Percentiles rank a stretch among this genome's conserved stretches.
Evolutionary conservation across 495 filamentous ascomycete genomes (phyloP).

Genomic region (Penicillium robsamsonii): DNA sequence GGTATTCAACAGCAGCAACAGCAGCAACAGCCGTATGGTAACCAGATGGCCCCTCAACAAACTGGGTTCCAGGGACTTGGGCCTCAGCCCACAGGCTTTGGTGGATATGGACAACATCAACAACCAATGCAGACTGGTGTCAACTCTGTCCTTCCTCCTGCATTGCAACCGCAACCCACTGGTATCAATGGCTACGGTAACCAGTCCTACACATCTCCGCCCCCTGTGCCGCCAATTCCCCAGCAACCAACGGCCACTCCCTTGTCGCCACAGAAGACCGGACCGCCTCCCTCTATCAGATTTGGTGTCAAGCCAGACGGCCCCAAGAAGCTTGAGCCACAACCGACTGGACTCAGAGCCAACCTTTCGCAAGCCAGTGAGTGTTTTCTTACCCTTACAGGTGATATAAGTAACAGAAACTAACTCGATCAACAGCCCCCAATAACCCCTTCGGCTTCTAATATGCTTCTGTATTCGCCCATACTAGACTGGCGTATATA

Average conservation of each 20-base stretch:
- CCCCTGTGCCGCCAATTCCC: slow-evolving; percentile 44
- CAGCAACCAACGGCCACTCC: slow-evolving; percentile 55
- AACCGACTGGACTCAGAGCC: slow-evolving; percentile 85
- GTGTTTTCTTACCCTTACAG: slow-evolving; percentile 37
- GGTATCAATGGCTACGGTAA: slow-evolving; percentile 57
- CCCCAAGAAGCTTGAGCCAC: slow-evolving; percentile 75
- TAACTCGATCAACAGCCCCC: slow-evolving; percentile 58
- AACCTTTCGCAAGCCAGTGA: slow-evolving; percentile 94
- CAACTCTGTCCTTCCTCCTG: slow-evolving; percentile 44
- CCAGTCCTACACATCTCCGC: slow-evolving; percentile 41
- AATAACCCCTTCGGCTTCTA: slow-evolving; percentile 93
- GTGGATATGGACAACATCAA: slow-evolving; percentile 45
- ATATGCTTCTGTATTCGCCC: slow-evolving; percentile 11
- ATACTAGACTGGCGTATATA: slow-evolving; percentile 22
- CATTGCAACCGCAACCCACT: slow-evolving; percentile 51
- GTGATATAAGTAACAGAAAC: slow-evolving; percentile 7
- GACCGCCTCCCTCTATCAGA: slow-evolving; percentile 83
- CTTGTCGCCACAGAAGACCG: slow-evolving; percentile 84
- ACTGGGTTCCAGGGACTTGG: slow-evolving; percentile 59
- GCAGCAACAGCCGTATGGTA: slow-evolving; percentile 17
- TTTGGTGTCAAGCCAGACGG: slow-evolving; percentile 73
- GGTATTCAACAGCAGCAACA: slow-evolving; percentile 54
- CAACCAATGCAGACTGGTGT: slow-evolving; percentile 50
- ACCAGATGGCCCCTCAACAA: slow-evolving; percentile 16
- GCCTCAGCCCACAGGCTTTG: slow-evolving; percentile 67